Base-by-base conservation (phyloP, 495 filamentous ascomycete genomes). In the Letharia columbiana region DNA sequence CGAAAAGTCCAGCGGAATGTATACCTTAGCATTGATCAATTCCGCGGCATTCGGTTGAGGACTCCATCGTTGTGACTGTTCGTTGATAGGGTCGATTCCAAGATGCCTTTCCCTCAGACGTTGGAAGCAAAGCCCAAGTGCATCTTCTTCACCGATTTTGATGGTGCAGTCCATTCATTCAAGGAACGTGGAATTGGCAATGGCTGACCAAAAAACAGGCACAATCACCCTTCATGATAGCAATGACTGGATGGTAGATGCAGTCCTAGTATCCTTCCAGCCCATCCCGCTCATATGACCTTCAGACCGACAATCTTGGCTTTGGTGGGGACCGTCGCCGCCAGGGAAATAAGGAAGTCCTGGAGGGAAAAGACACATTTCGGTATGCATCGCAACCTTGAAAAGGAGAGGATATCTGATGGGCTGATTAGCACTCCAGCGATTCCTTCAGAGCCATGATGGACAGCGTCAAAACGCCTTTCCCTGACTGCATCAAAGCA, bases 61-160 rank as follows among this genome's bases (percentile, higher is more conserved):
- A 57, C 15, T 9, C 28, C 23, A 35, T 8, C 13, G 2, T 35
- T 35, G 52, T 8, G 28, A 35, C 4, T 6, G 4, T 15, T 35
- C 2, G 13, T 52, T 28, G 10, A 31, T 3, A 31, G 23, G 12
- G 23, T 13, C 9, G n/a, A 39, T 33, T 7, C 41, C 61, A 68
- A 9, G 31, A 74, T 74, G 72, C 72, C 72, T 28, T 74, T 69
- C 59, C 72, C 72, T 47, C 61, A 69, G 47, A 71, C 72, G 2
- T 61, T 92, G 77, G 78, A 80, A 69, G 88, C 84, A 20, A 82
- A 83, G 69, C 89, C 89, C 42, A 89, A 91, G 75, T 86, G 87
- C 79, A 94, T 98, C 76, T 96, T 98, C 81, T 98, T 97, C 80
- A 93, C 92, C 50, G 93, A 98, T 76, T 98, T 98, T 69, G 93